These are phyloP conservation scores for Nothopassalora personata DNA, from an alignment of 2,329 filamentous ascomycete genomes.

Conservation along the genomic window DNA sequence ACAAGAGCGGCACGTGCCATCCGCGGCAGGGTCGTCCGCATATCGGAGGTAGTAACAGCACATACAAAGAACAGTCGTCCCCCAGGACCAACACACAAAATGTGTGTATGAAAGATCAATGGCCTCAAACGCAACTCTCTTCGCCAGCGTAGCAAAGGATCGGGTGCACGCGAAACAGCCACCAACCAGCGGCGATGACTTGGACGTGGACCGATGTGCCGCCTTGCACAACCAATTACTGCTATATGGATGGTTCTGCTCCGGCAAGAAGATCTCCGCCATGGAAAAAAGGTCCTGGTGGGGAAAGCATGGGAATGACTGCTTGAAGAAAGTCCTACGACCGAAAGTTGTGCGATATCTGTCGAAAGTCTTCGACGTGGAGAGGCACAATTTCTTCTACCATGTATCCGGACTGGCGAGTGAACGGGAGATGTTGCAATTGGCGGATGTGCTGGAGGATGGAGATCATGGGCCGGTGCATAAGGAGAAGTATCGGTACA, in stretches of 20 bases:
- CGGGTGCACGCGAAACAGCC: constrained; percentile 26
- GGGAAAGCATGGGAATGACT: constrained; percentile 26
- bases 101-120: not conserved
- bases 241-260: constrained; percentile 33
- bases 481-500: constrained; percentile 27
- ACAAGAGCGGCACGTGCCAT: not conserved
- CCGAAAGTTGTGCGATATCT: constrained; percentile 28
- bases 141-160: constrained; percentile 30
- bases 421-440: constrained; percentile 25
- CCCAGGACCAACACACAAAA: not conserved
- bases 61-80: not conserved
- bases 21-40: not conserved
- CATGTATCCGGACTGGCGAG: constrained; percentile 28
- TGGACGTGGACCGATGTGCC: constrained; percentile 30
- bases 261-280: constrained; percentile 27
- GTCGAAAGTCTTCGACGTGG: constrained; percentile 31
- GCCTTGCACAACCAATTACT: constrained; percentile 32
- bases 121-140: constrained; percentile 21
- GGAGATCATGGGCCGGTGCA: constrained; percentile 20
- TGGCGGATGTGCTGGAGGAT: constrained; percentile 30
- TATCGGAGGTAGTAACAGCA: not conserved
- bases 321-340: constrained; percentile 24
- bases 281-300: constrained; percentile 32
- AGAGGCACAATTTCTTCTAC: constrained; percentile 31
- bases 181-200: constrained; percentile 18